Evolutionary conservation across 1,284 basidiomycete genomes (phyloP), one percentile per base, ranked within the genome.

Genomic region (Cronartium quercuum): DNA sequence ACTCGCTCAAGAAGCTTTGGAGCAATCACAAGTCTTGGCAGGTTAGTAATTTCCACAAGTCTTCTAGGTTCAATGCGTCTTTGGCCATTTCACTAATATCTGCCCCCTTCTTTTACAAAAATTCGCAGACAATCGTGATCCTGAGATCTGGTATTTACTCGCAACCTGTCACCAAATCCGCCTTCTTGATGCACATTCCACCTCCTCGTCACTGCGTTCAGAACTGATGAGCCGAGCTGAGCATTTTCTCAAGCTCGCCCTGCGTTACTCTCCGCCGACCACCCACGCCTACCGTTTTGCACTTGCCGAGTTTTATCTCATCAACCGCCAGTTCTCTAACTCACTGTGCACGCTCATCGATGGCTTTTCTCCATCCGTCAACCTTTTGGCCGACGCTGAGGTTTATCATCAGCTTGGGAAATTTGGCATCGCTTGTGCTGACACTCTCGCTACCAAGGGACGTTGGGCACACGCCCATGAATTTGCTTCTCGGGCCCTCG

Each of bases 1-100:
- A 18, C 24, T 70, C 41, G 68, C 68, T 34, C 37, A 70, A 51
- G 42, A 70, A 47, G 68, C 68, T 42, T 70, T 70, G 18, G n/a
- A 63, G 40, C 37, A 24, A 29, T 35, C 60, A 24, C 68, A 70
- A 63, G 42, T 41, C 34, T 47, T 62, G 13, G 44, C 38, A n/a
- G 68, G 68, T 70, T 13, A 70, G 68, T 70, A 12, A 34, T 24
- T 13, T 15, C 9, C 24, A 15, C 3, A 38, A 2, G 15, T 13
- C 13, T 13, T 21, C 7, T 55, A 12, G 12, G 24, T 38, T 18
- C 24, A 68, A n/a, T 47, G 4, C 9, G 55, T 40, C 7, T 10
- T 29, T 24, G 35, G n/a, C 5, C 24, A 21, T 13, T 66, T 42
- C n/a, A 29, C 34, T 12, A 13, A 38, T 13, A 47, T 41, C 0